Evolutionary conservation across 257 asterid species (phyloP), one percentile per base, ranked within the genome.

Genomic region (Leptodermis oblonga): DNA sequence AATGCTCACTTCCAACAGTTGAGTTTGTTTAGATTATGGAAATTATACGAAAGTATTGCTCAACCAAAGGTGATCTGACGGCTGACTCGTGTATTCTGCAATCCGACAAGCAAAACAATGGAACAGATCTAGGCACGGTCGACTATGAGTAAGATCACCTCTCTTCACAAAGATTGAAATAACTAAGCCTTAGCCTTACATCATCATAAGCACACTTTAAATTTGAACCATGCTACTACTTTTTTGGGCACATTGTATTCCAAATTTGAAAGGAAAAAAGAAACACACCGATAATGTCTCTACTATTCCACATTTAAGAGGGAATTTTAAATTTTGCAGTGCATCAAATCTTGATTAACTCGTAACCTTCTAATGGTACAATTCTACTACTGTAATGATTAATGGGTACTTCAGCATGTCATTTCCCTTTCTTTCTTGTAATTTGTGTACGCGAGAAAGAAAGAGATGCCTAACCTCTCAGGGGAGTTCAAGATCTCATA

Each of bases 401-500:
- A 11, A 39, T 22, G 62, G 28, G 13, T 31, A 41, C 45, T 60
- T 70, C 33, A 13, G 67, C 17, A 60, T n/a, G 41, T 33, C 11
- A 23, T 52, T 45, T 13, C 37, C 10, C 39, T 63, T 63, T 33
- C 30, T 18, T 48, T 31, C 13, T 8, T n/a, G 7, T 34, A 33
- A 61, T 33, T 17, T 7, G 66, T 33, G 45, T 18, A 14, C 18
- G 26, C 18, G 46, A n/a, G 26, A 26, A 30, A 70, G 25, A 31
- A 55, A 58, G 20, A n/a, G 28, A 18, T n/a, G 31, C 61, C 86
- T 65, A 45, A 88, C 93, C 90, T 83, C 63, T 87, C 92, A 1
- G 96, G 95, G 22, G 96, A 89, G 75, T 84, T 87, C 82, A 85
- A 73, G 73, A 89, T 89, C 87, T 87, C 95, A 43, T 87, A 85